Evolutionary conservation across 2,329 filamentous ascomycete species (phyloP), one percentile per base, ranked within the genome.

Genomic region (Penicillium capsulatum): DNA sequence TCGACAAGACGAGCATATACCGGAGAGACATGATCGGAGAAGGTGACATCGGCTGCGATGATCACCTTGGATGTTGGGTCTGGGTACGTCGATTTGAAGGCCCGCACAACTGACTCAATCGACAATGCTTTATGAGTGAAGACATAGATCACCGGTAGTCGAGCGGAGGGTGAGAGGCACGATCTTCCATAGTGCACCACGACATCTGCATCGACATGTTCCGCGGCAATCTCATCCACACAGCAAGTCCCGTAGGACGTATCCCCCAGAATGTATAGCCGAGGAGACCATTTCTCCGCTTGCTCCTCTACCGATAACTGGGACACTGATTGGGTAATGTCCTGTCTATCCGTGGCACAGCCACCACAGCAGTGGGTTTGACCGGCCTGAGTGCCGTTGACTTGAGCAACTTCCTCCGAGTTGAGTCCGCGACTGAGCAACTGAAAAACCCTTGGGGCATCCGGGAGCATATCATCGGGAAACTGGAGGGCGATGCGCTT

Each of bases 221-320:
- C 90, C 2, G 92, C 92, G 0, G 92, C 92, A 28, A 97, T 83
- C 68, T 98, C 92, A 58, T 98, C 92, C 13, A 97, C 90, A 58
- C 92, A 98, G 68, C 92, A 98, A 0, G 91, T 84, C 44, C 92
- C 94, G 66, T 97, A 98, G 2, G 91, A 96, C 2, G 92, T 97
- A 64, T 98, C 92, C 20, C 84, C 92, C 13, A 98, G 72, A 44
- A 98, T 90, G 54, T 86, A 94, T 36, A 97, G 73, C 30, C 66
- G 69, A 7, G 64, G 59, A 2, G 65, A 52, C 24, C 43, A 44
- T 10, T 48, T 46, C 7, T 59, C 53, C 2, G 36, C 33, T 7
- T 39, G 40, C 14, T 57, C 50, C 11, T 50, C 44, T 30, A 60
- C 45, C 9, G 48, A 52, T 3, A 65, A 45, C 26, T 54, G 53